Conservation (phyloP, 176 grass and related monocot genomes). For the bread wheat (Triticum aestivum) region DNA sequence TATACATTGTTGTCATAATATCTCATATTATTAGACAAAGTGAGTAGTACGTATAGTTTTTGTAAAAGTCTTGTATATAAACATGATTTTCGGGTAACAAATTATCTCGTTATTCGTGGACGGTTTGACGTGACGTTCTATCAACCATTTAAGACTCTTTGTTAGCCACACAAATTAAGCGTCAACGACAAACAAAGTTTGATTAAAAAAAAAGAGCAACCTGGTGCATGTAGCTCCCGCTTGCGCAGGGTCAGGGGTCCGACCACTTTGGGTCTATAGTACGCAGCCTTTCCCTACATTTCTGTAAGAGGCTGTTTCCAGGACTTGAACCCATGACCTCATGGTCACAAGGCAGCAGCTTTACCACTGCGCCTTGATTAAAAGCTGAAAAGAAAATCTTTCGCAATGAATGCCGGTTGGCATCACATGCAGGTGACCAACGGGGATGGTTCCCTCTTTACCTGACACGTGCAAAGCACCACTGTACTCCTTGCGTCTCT, state of each 20-base stretch:
- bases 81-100: not conserved
- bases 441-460: not conserved
- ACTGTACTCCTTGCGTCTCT: slow-evolving; percentile 5
- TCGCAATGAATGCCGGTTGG: not conserved
- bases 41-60: no score
- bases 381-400: not conserved
- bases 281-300: no score
- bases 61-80: no score
- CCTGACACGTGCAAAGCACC: not conserved
- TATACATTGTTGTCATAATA: no score
- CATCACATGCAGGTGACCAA: not conserved
- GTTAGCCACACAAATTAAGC: not conserved
- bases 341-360: no score
- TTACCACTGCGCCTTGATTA: not conserved
- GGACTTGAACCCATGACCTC: no score
- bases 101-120: not conserved
- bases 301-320: no score
- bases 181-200: not conserved
- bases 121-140: no score
- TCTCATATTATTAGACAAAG: no score
- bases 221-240: no score
- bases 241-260: no score
- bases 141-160: not conserved
- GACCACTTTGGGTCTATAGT: no score
- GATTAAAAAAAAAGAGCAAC: not conserved